These are phyloP conservation scores for Kentomonas sorsogonicus DNA, from an alignment of 208 protist genomes.

Conservation along the genomic window DNA sequence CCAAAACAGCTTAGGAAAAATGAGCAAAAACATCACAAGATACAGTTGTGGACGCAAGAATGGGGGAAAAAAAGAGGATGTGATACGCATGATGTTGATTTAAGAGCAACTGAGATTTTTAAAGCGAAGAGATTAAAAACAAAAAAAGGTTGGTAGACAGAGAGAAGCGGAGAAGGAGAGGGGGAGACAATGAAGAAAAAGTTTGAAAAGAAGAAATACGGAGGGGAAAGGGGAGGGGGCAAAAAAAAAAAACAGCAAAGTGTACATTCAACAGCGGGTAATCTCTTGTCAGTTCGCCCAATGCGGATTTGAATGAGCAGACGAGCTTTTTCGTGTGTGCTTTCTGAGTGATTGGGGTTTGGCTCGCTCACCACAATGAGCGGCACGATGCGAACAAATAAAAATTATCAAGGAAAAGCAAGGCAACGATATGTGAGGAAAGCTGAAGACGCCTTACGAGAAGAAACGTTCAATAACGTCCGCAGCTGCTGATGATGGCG, in stretches of 20 bases:
- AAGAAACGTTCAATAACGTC: conserved; percentile 6
- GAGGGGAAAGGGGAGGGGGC: conserved; percentile 4
- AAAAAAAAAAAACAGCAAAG: conserved; percentile 12
- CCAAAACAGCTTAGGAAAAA: not conserved
- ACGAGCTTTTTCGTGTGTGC: too few relatives aligned
- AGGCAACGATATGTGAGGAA: not conserved
- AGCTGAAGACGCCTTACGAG: not conserved
- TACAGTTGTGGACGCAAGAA: not conserved
- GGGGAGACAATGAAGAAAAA: not conserved
- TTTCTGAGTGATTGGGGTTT: too few relatives aligned
- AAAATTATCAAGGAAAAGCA: not conserved
- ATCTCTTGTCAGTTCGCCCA: not conserved
- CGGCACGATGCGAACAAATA: conserved; percentile 2
- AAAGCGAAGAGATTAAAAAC: not conserved
- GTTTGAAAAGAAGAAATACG: not conserved
- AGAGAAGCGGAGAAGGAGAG: not conserved
- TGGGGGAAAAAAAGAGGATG: conserved; percentile 3
- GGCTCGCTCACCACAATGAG: not conserved
- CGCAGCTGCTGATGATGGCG: not conserved
- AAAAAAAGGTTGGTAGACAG: not conserved
- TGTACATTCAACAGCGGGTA: not conserved
- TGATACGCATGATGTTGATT: too few relatives aligned
- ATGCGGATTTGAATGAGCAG: too few relatives aligned
- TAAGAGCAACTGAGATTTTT: too few relatives aligned
- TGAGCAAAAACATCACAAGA: not conserved